Conservation (phyloP, 2,329 filamentous ascomycete species). For the Botrytis deweyae region DNA sequence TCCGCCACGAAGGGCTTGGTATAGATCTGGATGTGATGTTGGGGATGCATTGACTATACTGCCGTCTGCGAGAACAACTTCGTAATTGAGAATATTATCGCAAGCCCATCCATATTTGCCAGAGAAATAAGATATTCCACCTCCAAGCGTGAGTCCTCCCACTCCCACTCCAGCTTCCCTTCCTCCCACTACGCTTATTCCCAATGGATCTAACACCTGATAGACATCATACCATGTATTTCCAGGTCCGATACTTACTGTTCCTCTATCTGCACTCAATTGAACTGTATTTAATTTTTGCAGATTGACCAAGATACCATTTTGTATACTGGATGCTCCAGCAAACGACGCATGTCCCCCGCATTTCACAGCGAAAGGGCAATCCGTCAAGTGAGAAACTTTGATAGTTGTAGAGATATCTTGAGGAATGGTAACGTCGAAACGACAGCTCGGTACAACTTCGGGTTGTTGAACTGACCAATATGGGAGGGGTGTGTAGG, state of each 20-base stretch:
- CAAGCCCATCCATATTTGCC: constrained; percentile 27
- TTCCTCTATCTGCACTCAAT: constrained; percentile 32
- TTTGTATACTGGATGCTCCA: constrained; percentile 52
- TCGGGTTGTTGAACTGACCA: not conserved
- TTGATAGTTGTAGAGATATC: not conserved
- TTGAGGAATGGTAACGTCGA: not conserved
- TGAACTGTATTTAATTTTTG: constrained; percentile 35
- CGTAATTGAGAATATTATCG: constrained; percentile 30
- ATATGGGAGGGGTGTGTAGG: not conserved
- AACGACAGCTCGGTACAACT: not conserved
- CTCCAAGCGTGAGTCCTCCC: constrained; percentile 32
- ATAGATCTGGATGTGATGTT: constrained; percentile 36
- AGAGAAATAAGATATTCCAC: constrained; percentile 32
- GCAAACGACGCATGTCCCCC: constrained; percentile 37
- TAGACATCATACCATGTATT: constrained; percentile 44
- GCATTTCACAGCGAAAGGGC: constrained; percentile 31
- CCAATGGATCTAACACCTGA: constrained; percentile 36
- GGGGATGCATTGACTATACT: constrained; percentile 33
- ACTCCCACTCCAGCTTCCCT: constrained; percentile 35
- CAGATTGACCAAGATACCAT: constrained; percentile 51
- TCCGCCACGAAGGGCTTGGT: constrained; percentile 41
- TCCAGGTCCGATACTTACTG: constrained; percentile 41
- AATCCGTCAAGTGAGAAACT: not conserved
- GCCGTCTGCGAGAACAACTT: constrained; percentile 40
- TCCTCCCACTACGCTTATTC: constrained; percentile 42